phyloP scores from a whole-genome alignment of 202 grass and related monocot genomes.

The Panicum hallii region DNA sequence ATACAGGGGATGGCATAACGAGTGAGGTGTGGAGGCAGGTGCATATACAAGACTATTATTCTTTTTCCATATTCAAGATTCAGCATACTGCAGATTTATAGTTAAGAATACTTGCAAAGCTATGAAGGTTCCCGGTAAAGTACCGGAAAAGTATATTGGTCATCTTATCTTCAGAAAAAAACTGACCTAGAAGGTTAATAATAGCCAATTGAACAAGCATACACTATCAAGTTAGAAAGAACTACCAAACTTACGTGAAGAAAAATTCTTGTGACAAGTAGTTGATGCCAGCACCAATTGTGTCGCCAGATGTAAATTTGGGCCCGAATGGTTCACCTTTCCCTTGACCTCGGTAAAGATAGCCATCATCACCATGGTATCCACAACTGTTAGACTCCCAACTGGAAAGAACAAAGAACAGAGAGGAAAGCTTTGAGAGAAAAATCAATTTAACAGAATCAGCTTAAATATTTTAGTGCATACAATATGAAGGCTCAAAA shows the following conservation, averaged over 20 bases:
- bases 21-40: background rate
- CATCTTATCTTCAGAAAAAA: slow-evolving; percentile 1
- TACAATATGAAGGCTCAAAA: slow-evolving; percentile 29
- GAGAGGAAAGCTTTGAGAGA: background rate
- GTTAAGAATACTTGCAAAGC: background rate
- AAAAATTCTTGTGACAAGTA: slow-evolving; percentile 82
- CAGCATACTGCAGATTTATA: background rate
- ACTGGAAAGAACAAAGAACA: slow-evolving; percentile 54
- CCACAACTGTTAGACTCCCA: slow-evolving; percentile 94
- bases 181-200: slow-evolving; percentile 28
- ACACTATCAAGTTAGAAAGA: slow-evolving; percentile 6
- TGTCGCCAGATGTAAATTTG: slow-evolving; percentile 87
- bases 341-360: slow-evolving; percentile 62
- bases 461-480: slow-evolving; percentile 36
- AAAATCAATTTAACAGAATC: background rate
- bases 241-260: slow-evolving; percentile 82
- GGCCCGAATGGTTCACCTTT: slow-evolving; percentile 87
- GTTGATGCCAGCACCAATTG: slow-evolving; percentile 89
- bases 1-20: slow-evolving; percentile 31
- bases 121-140: background rate
- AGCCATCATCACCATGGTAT: slow-evolving; percentile 92
- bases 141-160: background rate
- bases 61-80: slow-evolving; percentile 30
- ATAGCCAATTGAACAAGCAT: slow-evolving; percentile 32
- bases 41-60: slow-evolving; percentile 31